These are phyloP conservation scores for Colletotrichum sp. DNA, from an alignment of 2,329 filamentous ascomycete species.

Conservation along the genomic window DNA sequence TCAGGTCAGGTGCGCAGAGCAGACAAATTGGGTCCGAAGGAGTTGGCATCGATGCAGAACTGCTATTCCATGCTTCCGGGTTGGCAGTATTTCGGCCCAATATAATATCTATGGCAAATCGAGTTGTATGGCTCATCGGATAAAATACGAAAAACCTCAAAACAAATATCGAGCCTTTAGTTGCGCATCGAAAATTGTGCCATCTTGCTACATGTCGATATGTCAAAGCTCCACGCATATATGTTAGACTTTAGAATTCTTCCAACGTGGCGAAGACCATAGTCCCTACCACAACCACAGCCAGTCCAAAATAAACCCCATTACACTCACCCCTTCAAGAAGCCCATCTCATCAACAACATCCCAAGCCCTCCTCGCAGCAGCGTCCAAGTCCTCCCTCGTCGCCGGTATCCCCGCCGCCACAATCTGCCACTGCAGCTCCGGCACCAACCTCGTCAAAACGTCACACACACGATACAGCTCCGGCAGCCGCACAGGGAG, in stretches of 20 bases:
- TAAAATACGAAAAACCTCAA: neutral
- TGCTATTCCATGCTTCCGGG: neutral
- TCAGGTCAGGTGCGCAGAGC: neutral
- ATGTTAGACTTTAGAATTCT: too few relatives aligned
- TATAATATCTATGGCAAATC: neutral
- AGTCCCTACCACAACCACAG: accelerated
- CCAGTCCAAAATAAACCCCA: neutral
- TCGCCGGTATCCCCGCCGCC: neutral
- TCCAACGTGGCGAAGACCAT: neutral
- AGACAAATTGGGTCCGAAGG: neutral
- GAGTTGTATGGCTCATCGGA: neutral
- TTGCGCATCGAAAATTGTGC: neutral
- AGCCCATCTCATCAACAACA: neutral
- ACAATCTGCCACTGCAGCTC: neutral
- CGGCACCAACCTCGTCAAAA: neutral
- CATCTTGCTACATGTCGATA: neutral
- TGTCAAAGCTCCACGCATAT: accelerated
- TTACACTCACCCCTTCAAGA: neutral
- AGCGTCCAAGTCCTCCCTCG: neutral
- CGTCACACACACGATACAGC: neutral
- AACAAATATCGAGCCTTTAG: too few relatives aligned
- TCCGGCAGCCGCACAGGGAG: neutral
- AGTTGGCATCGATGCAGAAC: accelerated
- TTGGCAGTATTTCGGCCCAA: accelerated
- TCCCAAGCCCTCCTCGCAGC: neutral